phyloP scores from a whole-genome alignment of 1,284 basidiomycete genomes.

The Cutaneotrichosporon sp. region DNA sequence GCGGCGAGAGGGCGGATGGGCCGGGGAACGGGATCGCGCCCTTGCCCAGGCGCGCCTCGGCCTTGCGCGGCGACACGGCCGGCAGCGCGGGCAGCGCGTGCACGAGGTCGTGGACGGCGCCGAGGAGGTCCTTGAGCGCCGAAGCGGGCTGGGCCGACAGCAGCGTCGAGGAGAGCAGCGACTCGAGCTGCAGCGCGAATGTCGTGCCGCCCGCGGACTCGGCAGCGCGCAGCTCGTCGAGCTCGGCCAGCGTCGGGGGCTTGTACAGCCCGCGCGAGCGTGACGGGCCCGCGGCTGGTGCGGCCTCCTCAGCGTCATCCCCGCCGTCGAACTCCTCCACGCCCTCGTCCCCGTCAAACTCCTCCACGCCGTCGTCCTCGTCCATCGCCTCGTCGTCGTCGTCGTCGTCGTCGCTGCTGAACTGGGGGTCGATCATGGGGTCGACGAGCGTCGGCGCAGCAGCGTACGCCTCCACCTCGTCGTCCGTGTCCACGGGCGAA shows the following conservation, averaged over 20 bases:
- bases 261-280: constrained; percentile 51
- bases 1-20: constrained; percentile 61
- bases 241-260: constrained; percentile 63
- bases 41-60: constrained; percentile 62
- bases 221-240: constrained; percentile 57
- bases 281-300: constrained; percentile 33
- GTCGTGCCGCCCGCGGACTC: constrained; percentile 40
- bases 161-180: constrained; percentile 77
- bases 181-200: constrained; percentile 61
- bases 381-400: constrained; percentile 38
- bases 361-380: constrained; percentile 42
- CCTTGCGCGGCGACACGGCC: constrained; percentile 63
- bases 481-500: constrained; percentile 25
- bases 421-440: constrained; percentile 29
- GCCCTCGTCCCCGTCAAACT: constrained; percentile 28
- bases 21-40: constrained; percentile 61
- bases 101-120: constrained; percentile 70
- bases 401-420: constrained; percentile 22
- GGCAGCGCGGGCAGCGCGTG: constrained; percentile 61
- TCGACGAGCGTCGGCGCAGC: constrained; percentile 22
- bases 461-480: constrained; percentile 23
- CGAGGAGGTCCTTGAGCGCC: constrained; percentile 69
- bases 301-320: too few relatives aligned
- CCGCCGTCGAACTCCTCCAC: constrained; percentile 42
- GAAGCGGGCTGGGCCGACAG: constrained; percentile 57